Evolutionary conservation across 441 rosid species (phyloP).

Genomic region (Gossypium laxum): DNA sequence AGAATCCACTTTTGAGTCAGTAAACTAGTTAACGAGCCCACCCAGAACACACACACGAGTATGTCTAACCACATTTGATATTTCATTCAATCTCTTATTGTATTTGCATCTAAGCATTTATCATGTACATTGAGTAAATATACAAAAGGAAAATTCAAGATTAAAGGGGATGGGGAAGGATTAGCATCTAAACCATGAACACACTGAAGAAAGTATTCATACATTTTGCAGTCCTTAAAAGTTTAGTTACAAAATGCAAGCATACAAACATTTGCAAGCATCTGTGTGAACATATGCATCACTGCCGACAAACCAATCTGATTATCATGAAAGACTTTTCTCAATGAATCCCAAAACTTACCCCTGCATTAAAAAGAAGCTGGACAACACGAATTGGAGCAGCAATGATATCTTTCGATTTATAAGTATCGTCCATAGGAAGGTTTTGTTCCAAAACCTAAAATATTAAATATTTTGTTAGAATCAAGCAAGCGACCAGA

Average conservation of each 20-base stretch:
- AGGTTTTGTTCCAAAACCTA: conserved; percentile 82
- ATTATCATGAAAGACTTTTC: neutral
- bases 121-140: neutral
- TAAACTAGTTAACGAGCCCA: too few relatives aligned
- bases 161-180: neutral
- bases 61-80: neutral
- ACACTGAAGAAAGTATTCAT: neutral
- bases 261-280: neutral
- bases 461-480: conserved; percentile 15
- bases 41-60: neutral
- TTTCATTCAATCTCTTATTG: neutral
- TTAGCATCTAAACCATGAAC: neutral
- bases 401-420: conserved; percentile 62
- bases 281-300: neutral
- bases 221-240: neutral
- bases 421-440: conserved; percentile 64
- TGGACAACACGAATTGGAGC: conserved; percentile 93
- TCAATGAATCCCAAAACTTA: conserved; percentile 29
- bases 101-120: neutral
- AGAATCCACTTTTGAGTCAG: neutral
- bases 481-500: conserved; percentile 4
- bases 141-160: neutral
- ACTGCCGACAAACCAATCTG: neutral
- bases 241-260: neutral
- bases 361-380: conserved; percentile 79